Evolutionary conservation across 2,329 filamentous ascomycete genomes (phyloP).

Genomic region (Colletotrichum sp.): DNA sequence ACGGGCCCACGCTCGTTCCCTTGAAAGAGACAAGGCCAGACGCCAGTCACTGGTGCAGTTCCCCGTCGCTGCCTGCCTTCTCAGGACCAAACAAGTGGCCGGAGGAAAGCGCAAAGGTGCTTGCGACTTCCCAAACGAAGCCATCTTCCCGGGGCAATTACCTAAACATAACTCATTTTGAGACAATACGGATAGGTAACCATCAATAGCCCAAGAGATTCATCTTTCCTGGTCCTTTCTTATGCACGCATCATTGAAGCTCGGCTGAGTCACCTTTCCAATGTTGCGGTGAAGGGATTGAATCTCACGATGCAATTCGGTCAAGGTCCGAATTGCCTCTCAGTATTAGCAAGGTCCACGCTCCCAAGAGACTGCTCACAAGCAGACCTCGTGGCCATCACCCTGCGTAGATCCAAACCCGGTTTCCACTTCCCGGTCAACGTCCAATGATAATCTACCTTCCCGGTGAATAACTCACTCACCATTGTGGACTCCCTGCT

Average conservation of each 20-base stretch:
- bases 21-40: not conserved
- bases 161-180: not conserved
- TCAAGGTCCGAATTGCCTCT: conserved; percentile 11
- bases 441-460: not conserved
- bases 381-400: not conserved
- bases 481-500: not conserved
- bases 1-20: not conserved
- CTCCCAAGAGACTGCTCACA: not conserved
- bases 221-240: not conserved
- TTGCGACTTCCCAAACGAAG: not conserved
- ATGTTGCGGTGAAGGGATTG: not conserved
- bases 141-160: not conserved
- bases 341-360: not conserved
- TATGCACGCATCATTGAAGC: not conserved
- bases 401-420: conserved; percentile 13
- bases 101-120: not conserved
- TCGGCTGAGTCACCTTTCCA: not conserved
- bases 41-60: not conserved
- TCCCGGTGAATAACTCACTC: not conserved
- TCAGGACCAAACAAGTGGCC: not conserved
- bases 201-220: not conserved
- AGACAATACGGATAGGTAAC: not conserved
- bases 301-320: conserved; percentile 11
- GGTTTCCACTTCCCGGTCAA: conserved; percentile 17
- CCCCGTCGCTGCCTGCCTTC: not conserved